Percentiles rank a stretch among this genome's conserved stretches.
phyloP scores from a whole-genome alignment of 192 early-diverging fungal species.

The Dispira parvispora region DNA sequence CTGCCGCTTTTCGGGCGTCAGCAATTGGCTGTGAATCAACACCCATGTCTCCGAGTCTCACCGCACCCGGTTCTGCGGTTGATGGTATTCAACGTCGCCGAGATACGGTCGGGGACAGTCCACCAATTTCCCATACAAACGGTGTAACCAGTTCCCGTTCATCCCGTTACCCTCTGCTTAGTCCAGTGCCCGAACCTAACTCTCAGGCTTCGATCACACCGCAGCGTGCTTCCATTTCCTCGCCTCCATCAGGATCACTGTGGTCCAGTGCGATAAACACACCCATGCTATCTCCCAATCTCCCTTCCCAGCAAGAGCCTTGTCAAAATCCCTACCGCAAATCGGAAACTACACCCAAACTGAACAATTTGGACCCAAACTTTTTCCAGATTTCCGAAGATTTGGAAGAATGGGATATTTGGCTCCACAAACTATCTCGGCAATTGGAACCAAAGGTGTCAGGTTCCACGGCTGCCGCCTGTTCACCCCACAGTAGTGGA shows the following conservation, averaged over 20 bases:
- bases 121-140: too few species aligned
- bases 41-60: too few species aligned
- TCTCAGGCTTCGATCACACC: background rate
- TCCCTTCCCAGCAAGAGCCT: background rate
- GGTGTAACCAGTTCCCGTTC: background rate
- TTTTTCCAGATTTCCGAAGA: constrained; percentile 8
- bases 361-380: background rate
- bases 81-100: too few species aligned
- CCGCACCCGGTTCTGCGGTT: too few species aligned
- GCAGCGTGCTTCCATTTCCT: background rate
- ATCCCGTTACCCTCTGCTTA: background rate
- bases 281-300: background rate
- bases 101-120: too few species aligned
- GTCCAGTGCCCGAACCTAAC: background rate
- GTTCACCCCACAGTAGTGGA: too few species aligned
- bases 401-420: constrained; percentile 9
- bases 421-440: constrained; percentile 9
- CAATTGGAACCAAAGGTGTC: constrained; percentile 4
- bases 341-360: background rate
- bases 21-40: too few species aligned
- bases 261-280: background rate
- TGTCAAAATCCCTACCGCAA: background rate
- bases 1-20: too few species aligned
- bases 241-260: background rate
- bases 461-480: too few species aligned